phyloP scores from a whole-genome alignment of 352 stramenopile species.

The Thraustochytrium striatum region DNA sequence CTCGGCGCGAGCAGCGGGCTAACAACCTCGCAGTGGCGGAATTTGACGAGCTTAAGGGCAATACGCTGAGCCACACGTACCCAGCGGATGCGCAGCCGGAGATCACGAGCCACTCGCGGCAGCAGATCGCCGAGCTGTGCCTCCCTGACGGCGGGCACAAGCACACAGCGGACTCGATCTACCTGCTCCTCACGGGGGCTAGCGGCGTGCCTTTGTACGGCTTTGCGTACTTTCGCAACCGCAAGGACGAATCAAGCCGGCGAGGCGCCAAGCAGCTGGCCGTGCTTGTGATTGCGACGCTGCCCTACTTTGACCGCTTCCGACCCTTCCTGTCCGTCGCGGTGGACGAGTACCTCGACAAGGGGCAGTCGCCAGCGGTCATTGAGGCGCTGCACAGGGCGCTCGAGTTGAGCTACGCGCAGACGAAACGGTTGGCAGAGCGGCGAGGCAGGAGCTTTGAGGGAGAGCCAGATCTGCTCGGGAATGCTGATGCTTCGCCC shows the following conservation, averaged over 20 bases:
- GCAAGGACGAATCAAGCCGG: background rate
- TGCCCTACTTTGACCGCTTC: constrained; percentile 41
- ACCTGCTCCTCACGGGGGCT: constrained; percentile 13
- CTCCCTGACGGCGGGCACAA: constrained; percentile 34
- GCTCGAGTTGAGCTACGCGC: constrained; percentile 17
- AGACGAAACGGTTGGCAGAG: background rate
- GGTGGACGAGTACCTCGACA: constrained; percentile 36
- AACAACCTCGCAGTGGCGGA: constrained; percentile 16
- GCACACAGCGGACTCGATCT: constrained; percentile 17
- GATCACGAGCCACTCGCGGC: constrained; percentile 6
- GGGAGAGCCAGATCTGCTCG: background rate
- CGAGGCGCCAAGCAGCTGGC: constrained; percentile 42
- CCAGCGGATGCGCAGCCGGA: background rate
- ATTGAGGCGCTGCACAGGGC: constrained; percentile 15
- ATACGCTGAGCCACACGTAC: constrained; percentile 44
- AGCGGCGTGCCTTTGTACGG: constrained; percentile 7
- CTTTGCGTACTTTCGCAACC: constrained; percentile 40
- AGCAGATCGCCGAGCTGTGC: constrained; percentile 38
- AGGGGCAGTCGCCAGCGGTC: background rate
- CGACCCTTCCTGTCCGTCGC: constrained; percentile 28
- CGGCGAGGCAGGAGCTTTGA: background rate
- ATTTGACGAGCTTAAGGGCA: constrained; percentile 41
- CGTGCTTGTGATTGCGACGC: background rate
- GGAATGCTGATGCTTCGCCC: no score
- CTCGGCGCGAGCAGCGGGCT: no score